phyloP scores from a whole-genome alignment of 2,329 filamentous ascomycete species.

The Thermomyces lanuginosus region DNA sequence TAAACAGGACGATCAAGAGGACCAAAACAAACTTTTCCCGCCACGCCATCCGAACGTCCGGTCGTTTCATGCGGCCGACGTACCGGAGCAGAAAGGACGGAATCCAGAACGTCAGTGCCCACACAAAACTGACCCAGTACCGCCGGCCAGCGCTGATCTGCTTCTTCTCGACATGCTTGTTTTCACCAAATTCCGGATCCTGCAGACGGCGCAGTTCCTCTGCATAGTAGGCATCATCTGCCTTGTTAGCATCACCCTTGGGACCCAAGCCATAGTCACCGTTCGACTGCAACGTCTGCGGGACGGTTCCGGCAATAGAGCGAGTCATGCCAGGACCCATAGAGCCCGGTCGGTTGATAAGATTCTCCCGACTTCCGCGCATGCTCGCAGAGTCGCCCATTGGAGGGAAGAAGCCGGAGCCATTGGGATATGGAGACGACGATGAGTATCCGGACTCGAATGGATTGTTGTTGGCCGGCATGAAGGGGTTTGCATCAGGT shows the following conservation, averaged over 20 bases:
- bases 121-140: constrained; percentile 66
- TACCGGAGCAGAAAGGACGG: constrained; percentile 68
- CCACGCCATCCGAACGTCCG: constrained; percentile 94
- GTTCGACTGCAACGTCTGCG: constrained; percentile 32
- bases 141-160: constrained; percentile 48
- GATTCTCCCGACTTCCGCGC: constrained; percentile 55
- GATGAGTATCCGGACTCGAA: constrained; percentile 60
- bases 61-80: constrained; percentile 87
- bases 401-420: constrained; percentile 52
- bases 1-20: constrained; percentile 63
- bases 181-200: constrained; percentile 62
- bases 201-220: constrained; percentile 48
- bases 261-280: constrained; percentile 80
- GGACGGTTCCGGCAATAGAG: constrained; percentile 22
- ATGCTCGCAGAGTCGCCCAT: constrained; percentile 44
- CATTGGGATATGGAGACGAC: constrained; percentile 36
- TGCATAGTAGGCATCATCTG: constrained; percentile 55
- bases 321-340: constrained; percentile 31
- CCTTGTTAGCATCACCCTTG: constrained; percentile 67
- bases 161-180: constrained; percentile 59
- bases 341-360: constrained; percentile 43
- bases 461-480: constrained; percentile 39
- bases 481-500: constrained; percentile 40
- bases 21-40: constrained; percentile 82
- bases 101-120: constrained; percentile 85